These are phyloP conservation scores for Cercospora brassicicola DNA, from an alignment of 2,329 filamentous ascomycete genomes.

Conservation along the genomic window DNA sequence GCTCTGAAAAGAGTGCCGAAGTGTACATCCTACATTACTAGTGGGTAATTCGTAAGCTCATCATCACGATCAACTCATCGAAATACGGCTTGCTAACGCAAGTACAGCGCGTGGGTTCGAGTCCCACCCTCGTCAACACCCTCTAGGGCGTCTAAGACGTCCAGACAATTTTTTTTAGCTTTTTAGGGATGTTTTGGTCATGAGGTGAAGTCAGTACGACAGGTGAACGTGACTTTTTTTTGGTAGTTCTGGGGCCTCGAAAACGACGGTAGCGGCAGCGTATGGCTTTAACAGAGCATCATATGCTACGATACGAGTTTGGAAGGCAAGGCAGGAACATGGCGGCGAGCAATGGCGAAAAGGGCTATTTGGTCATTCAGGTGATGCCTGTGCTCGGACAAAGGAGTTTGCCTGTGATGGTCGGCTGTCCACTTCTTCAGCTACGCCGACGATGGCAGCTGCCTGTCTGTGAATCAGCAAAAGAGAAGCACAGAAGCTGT, in stretches of 20 bases:
- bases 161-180: background rate
- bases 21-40: slow-evolving; percentile 26
- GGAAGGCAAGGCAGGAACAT: background rate
- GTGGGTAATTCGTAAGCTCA: slow-evolving; percentile 23
- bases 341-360: background rate
- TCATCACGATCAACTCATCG: background rate
- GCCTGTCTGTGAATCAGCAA: background rate
- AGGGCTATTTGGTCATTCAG: background rate
- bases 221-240: background rate
- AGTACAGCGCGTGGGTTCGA: slow-evolving; percentile 33
- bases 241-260: background rate
- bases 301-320: background rate
- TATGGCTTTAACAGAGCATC: background rate
- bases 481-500: no score
- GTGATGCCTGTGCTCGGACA: background rate
- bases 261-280: background rate
- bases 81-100: background rate
- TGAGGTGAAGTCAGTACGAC: background rate
- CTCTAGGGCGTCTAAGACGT: background rate
- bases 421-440: background rate
- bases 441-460: background rate
- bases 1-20: slow-evolving; percentile 25
- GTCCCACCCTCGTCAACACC: slow-evolving; percentile 28
- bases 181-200: background rate
- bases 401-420: background rate